These are phyloP conservation scores for Phytophthora brassicae DNA, from an alignment of 352 stramenopile species.

Conservation along the genomic window DNA sequence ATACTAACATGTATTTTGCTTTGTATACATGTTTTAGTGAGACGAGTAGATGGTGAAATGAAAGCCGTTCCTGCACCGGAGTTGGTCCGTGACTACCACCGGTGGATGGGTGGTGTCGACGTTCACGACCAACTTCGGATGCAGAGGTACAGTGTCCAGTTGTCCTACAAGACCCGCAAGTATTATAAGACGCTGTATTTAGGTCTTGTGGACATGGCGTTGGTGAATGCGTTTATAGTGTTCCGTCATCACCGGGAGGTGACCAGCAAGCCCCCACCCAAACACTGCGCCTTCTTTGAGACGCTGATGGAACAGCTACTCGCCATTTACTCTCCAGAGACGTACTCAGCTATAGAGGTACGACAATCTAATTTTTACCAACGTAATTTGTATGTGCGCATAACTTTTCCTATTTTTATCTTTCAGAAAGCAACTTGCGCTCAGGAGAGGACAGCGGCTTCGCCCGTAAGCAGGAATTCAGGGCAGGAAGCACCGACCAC, in stretches of 20 bases:
- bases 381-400: too few species aligned
- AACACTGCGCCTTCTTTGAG: too few species aligned
- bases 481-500: too few species aligned
- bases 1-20: too few species aligned
- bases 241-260: neutral
- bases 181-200: conserved; percentile 28
- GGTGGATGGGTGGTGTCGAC: conserved; percentile 23
- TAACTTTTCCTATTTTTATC: too few species aligned
- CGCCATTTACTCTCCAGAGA: conserved; percentile 1
- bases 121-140: conserved; percentile 29
- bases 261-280: too few species aligned
- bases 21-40: neutral
- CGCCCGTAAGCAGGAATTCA: neutral
- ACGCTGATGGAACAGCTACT: too few species aligned
- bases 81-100: conserved; percentile 18
- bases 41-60: neutral
- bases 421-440: neutral
- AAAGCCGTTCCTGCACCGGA: neutral
- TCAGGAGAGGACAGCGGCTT: neutral
- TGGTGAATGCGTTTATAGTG: conserved; percentile 26
- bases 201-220: conserved; percentile 15
- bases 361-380: too few species aligned
- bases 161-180: conserved; percentile 9
- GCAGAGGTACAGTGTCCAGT: conserved; percentile 14
- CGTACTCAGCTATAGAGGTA: neutral